phyloP scores from a whole-genome alignment of 345 rosid genomes.

The Ailanthus altissimus region DNA sequence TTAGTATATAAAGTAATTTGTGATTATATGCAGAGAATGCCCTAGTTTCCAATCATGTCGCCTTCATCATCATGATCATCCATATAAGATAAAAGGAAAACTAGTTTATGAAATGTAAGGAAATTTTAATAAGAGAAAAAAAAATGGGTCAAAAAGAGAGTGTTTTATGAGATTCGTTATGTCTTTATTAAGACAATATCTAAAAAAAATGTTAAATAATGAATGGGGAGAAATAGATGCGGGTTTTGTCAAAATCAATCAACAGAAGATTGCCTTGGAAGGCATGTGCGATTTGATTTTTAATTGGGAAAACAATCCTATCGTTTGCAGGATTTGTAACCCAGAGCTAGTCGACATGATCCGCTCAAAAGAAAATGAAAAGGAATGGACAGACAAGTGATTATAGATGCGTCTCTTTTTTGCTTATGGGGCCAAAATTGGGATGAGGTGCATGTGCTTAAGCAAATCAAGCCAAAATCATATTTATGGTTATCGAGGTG shows the following conservation, averaged over 20 bases:
- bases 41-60: not conserved
- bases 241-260: conserved; percentile 39
- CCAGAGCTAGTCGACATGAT: not conserved
- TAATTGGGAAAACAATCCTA: conserved; percentile 20
- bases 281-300: conserved; percentile 25
- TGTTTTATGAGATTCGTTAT: not conserved
- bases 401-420: not conserved
- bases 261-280: conserved; percentile 29
- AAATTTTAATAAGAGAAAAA: not conserved
- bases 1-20: not conserved
- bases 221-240: not conserved
- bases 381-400: not conserved
- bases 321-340: conserved; percentile 25
- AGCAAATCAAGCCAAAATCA: conserved; percentile 18
- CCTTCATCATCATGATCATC: not conserved
- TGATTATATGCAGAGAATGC: not conserved
- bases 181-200: not conserved
- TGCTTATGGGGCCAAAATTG: conserved; percentile 6
- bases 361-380: not conserved
- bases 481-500: not conserved
- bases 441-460: conserved; percentile 26
- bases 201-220: not conserved
- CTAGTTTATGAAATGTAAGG: not conserved
- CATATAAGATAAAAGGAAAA: not conserved
- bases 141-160: not conserved